These are phyloP conservation scores for Bullera alba DNA, from an alignment of 768 basidiomycete genomes.

Conservation along the genomic window DNA sequence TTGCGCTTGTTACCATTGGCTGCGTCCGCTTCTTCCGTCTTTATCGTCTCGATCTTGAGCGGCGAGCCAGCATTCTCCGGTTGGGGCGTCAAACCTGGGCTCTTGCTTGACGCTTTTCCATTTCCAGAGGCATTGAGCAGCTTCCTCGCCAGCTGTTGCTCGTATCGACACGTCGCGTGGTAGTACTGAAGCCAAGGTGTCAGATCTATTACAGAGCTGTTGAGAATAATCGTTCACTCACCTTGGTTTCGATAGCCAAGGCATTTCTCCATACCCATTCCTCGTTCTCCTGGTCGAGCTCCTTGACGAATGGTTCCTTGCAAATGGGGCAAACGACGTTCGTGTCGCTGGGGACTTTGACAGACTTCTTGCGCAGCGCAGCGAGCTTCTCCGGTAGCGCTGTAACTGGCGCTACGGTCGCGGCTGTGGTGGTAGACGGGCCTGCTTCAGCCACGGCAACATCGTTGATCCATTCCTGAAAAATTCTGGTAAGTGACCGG, in stretches of 20 bases:
- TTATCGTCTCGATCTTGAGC: neutral
- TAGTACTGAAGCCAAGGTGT: slow-evolving; percentile 68
- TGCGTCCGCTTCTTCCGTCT: neutral
- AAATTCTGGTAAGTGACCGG: no score
- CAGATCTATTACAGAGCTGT: slow-evolving; percentile 2
- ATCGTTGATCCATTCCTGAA: slow-evolving; percentile 83
- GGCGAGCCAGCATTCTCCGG: neutral
- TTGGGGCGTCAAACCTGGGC: slow-evolving; percentile 16
- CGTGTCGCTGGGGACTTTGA: slow-evolving; percentile 72
- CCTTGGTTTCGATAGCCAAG: slow-evolving; percentile 71
- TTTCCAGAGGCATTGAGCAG: slow-evolving; percentile 11
- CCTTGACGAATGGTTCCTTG: slow-evolving; percentile 84
- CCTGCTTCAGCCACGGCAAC: slow-evolving; percentile 27
- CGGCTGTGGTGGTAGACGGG: slow-evolving; percentile 29
- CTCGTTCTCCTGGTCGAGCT: slow-evolving; percentile 90
- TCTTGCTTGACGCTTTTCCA: slow-evolving; percentile 10
- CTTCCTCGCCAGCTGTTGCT: slow-evolving; percentile 44
- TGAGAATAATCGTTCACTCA: slow-evolving; percentile 40
- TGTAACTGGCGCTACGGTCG: slow-evolving; percentile 39
- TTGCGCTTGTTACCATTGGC: slow-evolving; percentile 1
- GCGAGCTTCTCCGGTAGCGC: slow-evolving; percentile 66
- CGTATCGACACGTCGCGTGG: slow-evolving; percentile 90
- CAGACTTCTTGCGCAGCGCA: slow-evolving; percentile 60
- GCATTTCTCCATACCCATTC: slow-evolving; percentile 98
- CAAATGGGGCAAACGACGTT: slow-evolving; percentile 89